Evolutionary conservation across 129 eudicot species (phyloP).

Genomic region (Sambucus nigra): DNA sequence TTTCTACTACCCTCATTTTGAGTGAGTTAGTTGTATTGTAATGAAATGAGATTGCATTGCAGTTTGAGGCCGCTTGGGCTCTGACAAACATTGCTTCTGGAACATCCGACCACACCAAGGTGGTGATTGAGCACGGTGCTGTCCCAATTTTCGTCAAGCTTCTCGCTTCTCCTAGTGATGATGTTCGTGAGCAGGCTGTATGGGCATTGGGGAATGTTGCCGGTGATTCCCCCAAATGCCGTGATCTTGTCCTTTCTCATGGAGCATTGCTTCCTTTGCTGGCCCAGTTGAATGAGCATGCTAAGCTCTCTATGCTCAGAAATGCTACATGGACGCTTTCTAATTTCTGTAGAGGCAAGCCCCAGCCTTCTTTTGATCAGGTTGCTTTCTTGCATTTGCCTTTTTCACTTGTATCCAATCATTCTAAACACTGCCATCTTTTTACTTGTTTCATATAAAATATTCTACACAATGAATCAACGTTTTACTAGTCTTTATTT

Average conservation of each 20-base stretch:
- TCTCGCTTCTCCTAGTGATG: constrained; percentile 73
- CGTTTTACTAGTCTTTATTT: not conserved
- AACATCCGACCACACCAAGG: constrained; percentile 78
- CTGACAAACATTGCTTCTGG: constrained; percentile 91
- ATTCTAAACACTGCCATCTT: too few relatives aligned
- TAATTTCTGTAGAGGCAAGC: constrained; percentile 82
- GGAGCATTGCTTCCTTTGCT: constrained; percentile 67
- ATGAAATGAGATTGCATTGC: not conserved
- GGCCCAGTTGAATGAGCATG: constrained; percentile 58
- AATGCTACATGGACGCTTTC: constrained; percentile 87
- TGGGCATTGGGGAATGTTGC: constrained; percentile 93
- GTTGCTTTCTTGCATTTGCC: constrained; percentile 19
- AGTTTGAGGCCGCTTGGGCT: constrained; percentile 96
- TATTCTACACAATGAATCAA: too few relatives aligned
- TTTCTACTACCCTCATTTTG: not conserved
- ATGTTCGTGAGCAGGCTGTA: constrained; percentile 91
- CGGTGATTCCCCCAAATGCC: constrained; percentile 79
- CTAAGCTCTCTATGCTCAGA: constrained; percentile 77
- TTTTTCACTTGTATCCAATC: too few relatives aligned
- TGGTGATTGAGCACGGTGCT: constrained; percentile 83
- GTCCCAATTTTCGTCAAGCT: constrained; percentile 80
- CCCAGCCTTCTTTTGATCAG: constrained; percentile 74
- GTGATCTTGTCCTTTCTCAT: constrained; percentile 59
- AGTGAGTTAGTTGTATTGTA: too few relatives aligned
- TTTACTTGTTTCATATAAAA: too few relatives aligned